Percentiles rank a stretch among this genome's conserved stretches.
These are phyloP conservation scores for Barnettozyma pratensis DNA, from an alignment of 805 yeast genomes.

Conservation along the genomic window DNA sequence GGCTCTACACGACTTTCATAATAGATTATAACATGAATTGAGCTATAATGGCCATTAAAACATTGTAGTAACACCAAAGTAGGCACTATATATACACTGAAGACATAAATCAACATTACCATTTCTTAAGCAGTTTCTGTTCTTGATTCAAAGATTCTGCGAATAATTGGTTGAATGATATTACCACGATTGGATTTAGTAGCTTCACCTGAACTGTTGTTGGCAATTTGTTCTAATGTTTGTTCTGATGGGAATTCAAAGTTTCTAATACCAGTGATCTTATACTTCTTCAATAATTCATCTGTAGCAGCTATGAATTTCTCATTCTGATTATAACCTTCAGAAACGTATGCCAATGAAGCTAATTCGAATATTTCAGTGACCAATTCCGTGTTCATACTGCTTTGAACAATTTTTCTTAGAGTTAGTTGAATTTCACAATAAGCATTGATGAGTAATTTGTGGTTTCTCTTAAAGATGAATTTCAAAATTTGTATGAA, in stretches of 20 bases:
- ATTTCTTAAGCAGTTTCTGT: constrained; percentile 2
- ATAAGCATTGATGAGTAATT: constrained; percentile 29
- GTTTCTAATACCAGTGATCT: constrained; percentile 9
- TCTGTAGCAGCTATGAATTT: constrained; percentile 2
- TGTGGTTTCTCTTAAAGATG: constrained; percentile 29
- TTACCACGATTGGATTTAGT: background rate
- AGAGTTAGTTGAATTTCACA: constrained; percentile 26
- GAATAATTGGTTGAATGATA: constrained; percentile 4
- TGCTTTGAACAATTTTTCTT: constrained; percentile 20
- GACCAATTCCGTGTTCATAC: constrained; percentile 21
- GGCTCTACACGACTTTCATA: too few species aligned
- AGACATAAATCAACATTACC: background rate
- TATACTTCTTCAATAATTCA: constrained; percentile 7
- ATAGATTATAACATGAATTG: too few species aligned
- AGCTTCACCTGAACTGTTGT: background rate
- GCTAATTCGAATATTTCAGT: constrained; percentile 29
- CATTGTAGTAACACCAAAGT: too few species aligned
- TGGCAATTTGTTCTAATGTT: background rate
- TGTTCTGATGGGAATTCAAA: constrained; percentile 7
- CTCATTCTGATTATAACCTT: constrained; percentile 16
- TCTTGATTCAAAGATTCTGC: constrained; percentile 5
- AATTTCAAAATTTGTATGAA: constrained; percentile 29
- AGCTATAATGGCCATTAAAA: too few species aligned
- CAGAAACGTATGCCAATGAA: constrained; percentile 25
- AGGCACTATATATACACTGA: too few species aligned